Base-by-base conservation (phyloP, 306 rosid genomes). In the Malus sieversii region DNA sequence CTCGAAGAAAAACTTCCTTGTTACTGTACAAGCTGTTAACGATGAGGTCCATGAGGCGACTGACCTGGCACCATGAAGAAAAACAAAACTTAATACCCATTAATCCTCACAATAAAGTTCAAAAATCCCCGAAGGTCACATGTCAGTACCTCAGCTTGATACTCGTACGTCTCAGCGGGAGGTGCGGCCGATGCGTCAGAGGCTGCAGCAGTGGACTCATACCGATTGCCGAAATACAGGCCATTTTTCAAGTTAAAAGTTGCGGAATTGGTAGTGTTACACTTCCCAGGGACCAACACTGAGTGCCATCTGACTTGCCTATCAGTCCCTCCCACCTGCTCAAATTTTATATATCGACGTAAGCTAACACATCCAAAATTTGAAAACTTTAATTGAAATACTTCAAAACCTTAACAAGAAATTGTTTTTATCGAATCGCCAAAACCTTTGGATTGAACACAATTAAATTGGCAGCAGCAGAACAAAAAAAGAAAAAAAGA, bases 11-110 rank as follows among this genome's bases (percentile, higher is more conserved):
- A 48, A 96, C 98, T 70, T 96, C 99, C 84, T 96, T 96, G 87
- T 96, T 90, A 80, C 98, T 96, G 77, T 92, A 96, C 83, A 90
- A 89, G 86, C 99, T 96, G 84, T 96, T 89, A 46, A 96, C 98
- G 81, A 96, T 96, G 82, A 96, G 99, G 79, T 96, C 98, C 98
- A 96, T 90, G 80, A 96, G 97, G 53, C 99, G 91, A 84, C 97
- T 92, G 73, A 92, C 98, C 98, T 92, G 96, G 58, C 61, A 79
- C 68, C 25, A 40, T 33, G 69, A 76, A 74, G 38, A n/a, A 52
- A 70, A 38, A 53, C 10, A 46, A 19, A 72, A 71, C 61, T 70
- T 33, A 77, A 42, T 65, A 48, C 53, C 52, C 25, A 72, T 25
- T 15, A 25, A 74, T 52, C 46, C 71, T 20, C 22, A 52, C 9